Evolutionary conservation across 2,329 filamentous ascomycete species (phyloP), one percentile per base, ranked within the genome.

Genomic region (Pseudocercospora crystallina): DNA sequence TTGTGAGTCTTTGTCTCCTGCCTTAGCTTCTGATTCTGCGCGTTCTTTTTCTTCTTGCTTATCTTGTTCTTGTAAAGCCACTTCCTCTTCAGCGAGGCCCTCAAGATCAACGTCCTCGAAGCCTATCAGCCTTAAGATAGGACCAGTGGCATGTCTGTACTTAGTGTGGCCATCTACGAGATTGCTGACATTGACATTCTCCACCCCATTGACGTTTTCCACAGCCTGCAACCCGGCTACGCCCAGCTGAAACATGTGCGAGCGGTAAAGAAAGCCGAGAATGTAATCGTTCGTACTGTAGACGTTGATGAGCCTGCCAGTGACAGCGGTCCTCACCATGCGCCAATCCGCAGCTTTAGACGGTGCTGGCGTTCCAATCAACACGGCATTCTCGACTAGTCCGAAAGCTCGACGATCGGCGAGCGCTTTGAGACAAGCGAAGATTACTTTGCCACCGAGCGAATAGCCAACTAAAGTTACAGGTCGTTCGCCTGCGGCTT

Each of bases 281-380:
- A 96, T 84, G 63, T 89, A 88, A 69, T 96, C 91, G 53, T 94
- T 91, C 45, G 86, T 83, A 1, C 89, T 92, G 71, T 86, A 96
- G 8, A 92, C 89, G 61, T 96, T 96, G 61, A 95, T 86, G 7
- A 96, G 78, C 50, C 87, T 81, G 2, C 91, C 90, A 1, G 85
- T 82, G 0, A 95, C 90, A 0, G 92, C 89, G 38, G 81, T 83
- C 29, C 89, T 82, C 59, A 95, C 82, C 33, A 82, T 76, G 38
- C 85, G 80, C 91, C 91, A 96, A 59, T 90, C 83, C 1, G 78
- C 77, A 0, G 80, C 71, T 38, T 86, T 81, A 0, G 86, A 88
- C 0, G 91, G 89, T 0, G 86, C 83, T 0, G 91, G 89, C 0
- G 89, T 80, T 2, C 91, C 91, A 50, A 96, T 87, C 5, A 96